Evolutionary conservation across 352 stramenopile species (phyloP), one percentile per base, ranked within the genome.

Genomic region (Phytopythium aichiense): DNA sequence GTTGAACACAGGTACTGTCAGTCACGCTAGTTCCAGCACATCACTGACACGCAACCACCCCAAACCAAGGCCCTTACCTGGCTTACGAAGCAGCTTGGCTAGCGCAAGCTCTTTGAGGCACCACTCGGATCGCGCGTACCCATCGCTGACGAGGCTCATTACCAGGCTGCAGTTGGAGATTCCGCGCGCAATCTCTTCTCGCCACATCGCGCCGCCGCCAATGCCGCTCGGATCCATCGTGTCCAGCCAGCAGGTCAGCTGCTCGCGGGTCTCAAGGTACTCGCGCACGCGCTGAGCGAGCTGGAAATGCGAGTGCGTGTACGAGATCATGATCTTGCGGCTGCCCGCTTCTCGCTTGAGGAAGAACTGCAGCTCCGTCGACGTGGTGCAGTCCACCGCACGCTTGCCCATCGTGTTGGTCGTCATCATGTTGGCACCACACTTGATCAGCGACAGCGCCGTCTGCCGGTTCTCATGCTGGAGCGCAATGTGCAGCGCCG

Each of bases 291-390:
- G 71, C 30, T 80, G 72, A 2, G 85, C 85, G 15, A 94, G 73
- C 28, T 79, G 70, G 46, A 76, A 75, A 52, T 91, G 83, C 11
- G 83, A 78, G 62, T 92, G 83, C 35, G 81, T 88, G 60, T 91
- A 92, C 53, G 76, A 90, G 43, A 94, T 89, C 85, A 94, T 92
- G 7, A 94, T 74, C 50, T 94, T 82, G 12, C 85, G 79, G 11
- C 62, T 84, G 13, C 81, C 81, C 1, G 83, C 83, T 52, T 89
- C 77, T 54, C 88, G 85, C 70, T 92, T 92, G 16, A 92, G 64
- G 30, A 72, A 68, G 45, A 92, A 92, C 53, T 91, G 85, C 18
- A 92, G 67, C 50, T 88, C 69, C 3, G 81, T 92, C 7, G 83
- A 92, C 11, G 81, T 90, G 25, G 85, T 94, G 63, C 84, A 89